phyloP scores from a whole-genome alignment of 352 stramenopile genomes.

The Peronospora tabacina region DNA sequence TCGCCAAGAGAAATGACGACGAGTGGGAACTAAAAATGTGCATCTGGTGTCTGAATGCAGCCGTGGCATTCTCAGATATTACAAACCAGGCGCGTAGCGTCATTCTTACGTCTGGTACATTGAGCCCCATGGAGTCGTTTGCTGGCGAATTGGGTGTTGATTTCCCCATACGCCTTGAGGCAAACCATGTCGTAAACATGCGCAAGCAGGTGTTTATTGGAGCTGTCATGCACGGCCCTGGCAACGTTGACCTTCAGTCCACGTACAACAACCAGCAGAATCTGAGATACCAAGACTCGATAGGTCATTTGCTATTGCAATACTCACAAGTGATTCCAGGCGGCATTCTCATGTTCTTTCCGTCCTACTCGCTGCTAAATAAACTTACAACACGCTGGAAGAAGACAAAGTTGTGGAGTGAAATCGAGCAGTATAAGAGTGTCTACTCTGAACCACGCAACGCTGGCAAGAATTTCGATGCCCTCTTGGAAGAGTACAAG shows the following conservation, averaged over 20 bases:
- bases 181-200: constrained; percentile 85
- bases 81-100: constrained; percentile 54
- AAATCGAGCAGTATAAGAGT: constrained; percentile 55
- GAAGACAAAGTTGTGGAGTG: constrained; percentile 51
- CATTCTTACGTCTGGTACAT: constrained; percentile 76
- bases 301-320: constrained; percentile 66
- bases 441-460: constrained; percentile 65
- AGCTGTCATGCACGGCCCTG: constrained; percentile 57
- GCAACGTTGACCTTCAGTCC: constrained; percentile 59
- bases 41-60: constrained; percentile 82
- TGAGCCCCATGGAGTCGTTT: constrained; percentile 87
- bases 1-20: constrained; percentile 31
- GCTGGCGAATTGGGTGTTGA: constrained; percentile 68
- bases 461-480: constrained; percentile 77
- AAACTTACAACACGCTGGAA: constrained; percentile 63
- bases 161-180: constrained; percentile 76
- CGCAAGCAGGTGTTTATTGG: constrained; percentile 79
- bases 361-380: constrained; percentile 75
- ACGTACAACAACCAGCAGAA: constrained; percentile 81
- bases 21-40: constrained; percentile 64
- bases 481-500: constrained; percentile 70
- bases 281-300: constrained; percentile 71
- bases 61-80: constrained; percentile 78
- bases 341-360: constrained; percentile 83
- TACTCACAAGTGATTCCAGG: constrained; percentile 63